Percentiles rank a stretch among this genome's conserved stretches.
phyloP scores from a whole-genome alignment of 352 stramenopile genomes.

The Phytophthora brassicae region DNA sequence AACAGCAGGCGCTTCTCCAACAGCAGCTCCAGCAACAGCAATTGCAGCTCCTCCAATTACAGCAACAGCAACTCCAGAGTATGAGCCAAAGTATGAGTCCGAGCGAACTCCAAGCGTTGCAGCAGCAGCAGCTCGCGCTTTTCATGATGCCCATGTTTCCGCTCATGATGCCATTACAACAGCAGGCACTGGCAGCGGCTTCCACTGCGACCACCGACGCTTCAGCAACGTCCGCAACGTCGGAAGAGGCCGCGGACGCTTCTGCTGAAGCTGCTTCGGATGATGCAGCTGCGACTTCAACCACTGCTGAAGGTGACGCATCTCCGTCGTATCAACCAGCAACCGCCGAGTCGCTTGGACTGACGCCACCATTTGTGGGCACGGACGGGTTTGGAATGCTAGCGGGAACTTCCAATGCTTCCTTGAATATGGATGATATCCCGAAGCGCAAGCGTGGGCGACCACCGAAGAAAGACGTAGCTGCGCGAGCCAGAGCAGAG shows the following conservation, averaged over 20 bases:
- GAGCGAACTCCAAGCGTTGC: slow-evolving; percentile 52
- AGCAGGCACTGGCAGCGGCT: slow-evolving; percentile 24
- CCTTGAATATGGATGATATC: slow-evolving; percentile 46
- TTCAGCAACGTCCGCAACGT: too few relatives aligned
- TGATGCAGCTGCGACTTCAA: background rate
- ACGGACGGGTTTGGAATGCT: slow-evolving; percentile 41
- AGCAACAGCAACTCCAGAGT: slow-evolving; percentile 69
- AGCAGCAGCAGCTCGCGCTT: slow-evolving; percentile 71
- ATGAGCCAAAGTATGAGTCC: slow-evolving; percentile 64
- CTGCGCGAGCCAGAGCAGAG: slow-evolving; percentile 46
- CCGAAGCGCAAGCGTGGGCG: slow-evolving; percentile 73
- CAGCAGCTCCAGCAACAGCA: slow-evolving; percentile 47
- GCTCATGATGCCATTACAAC: slow-evolving; percentile 66
- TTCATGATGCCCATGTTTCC: slow-evolving; percentile 84
- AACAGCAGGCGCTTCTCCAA: slow-evolving; percentile 30
- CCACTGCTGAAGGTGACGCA: slow-evolving; percentile 10
- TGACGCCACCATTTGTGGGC: slow-evolving; percentile 27
- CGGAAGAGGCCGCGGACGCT: background rate
- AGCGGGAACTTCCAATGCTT: slow-evolving; percentile 6
- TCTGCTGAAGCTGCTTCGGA: background rate
- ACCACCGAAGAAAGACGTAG: slow-evolving; percentile 68
- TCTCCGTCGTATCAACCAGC: slow-evolving; percentile 28
- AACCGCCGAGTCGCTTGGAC: slow-evolving; percentile 27
- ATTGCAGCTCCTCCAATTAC: slow-evolving; percentile 46
- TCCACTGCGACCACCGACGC: background rate